Evolutionary conservation across 2,329 filamentous ascomycete genomes (phyloP).

Genomic region (Mycogone perniciosa): DNA sequence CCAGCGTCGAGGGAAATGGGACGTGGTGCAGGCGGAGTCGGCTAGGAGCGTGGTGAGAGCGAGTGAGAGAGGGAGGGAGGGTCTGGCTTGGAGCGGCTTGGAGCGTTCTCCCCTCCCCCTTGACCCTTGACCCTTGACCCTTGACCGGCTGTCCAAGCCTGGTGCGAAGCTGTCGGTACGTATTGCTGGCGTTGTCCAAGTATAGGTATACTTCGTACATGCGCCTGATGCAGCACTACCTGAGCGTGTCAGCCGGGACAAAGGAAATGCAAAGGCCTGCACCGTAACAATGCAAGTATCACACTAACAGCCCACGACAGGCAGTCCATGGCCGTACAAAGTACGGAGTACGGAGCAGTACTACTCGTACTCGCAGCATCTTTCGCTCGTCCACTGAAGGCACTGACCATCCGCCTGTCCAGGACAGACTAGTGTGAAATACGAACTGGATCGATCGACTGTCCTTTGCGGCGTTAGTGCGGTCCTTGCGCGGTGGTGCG

Average conservation of each 20-base stretch:
- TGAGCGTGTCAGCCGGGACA: neutral
- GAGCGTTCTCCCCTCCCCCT: no score
- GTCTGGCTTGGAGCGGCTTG: no score
- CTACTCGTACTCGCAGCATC: neutral
- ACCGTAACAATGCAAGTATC: no score
- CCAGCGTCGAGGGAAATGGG: neutral
- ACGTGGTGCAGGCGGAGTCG: neutral
- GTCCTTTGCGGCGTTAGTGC: constrained; percentile 12
- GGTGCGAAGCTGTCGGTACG: no score
- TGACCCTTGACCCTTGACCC: no score
- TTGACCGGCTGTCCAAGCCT: no score
- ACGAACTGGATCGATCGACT: constrained; percentile 23
- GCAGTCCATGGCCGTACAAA: neutral
- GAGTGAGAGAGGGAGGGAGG: neutral
- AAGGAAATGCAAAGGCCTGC: neutral
- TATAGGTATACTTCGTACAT: no score
- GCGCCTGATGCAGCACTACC: no score
- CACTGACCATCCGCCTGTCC: constrained; percentile 12
- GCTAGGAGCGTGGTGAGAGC: neutral
- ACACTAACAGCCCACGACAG: no score
- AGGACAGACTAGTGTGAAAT: constrained; percentile 16
- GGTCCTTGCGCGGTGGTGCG: neutral
- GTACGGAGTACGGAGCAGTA: neutral
- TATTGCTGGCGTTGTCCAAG: no score
- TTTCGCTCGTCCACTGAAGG: neutral